Conservation (phyloP, 2,329 filamentous ascomycete species). For the Trichophaea hybrida region DNA sequence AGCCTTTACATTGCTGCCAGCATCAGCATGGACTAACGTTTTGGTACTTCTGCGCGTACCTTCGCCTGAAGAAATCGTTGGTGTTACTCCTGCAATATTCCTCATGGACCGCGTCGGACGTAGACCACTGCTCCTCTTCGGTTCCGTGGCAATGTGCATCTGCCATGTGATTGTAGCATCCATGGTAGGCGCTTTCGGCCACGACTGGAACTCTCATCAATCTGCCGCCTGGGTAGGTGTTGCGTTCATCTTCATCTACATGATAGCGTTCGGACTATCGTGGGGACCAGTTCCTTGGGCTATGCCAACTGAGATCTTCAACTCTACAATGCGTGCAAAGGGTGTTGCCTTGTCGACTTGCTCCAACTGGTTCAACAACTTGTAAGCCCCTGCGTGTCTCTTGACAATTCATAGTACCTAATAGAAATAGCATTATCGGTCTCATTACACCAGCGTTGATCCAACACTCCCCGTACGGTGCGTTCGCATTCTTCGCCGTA, state of each 20-base stretch:
- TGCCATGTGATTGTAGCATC: constrained; percentile 39
- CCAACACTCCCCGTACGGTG: constrained; percentile 41
- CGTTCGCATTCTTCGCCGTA: constrained; percentile 46
- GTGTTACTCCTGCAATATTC: constrained; percentile 37
- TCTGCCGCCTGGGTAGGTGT: constrained; percentile 41
- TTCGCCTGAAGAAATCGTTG: constrained; percentile 33
- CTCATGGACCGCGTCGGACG: constrained; percentile 39
- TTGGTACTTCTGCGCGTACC: not conserved
- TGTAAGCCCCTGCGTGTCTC: constrained; percentile 32
- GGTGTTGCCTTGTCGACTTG: constrained; percentile 50
- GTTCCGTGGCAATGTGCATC: constrained; percentile 35
- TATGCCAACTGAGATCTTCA: constrained; percentile 46
- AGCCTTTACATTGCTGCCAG: not conserved
- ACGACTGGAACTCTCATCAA: constrained; percentile 38
- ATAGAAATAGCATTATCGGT: constrained; percentile 32
- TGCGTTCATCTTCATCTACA: constrained; percentile 46
- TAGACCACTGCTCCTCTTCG: constrained; percentile 35
- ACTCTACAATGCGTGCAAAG: constrained; percentile 45
- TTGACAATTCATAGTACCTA: not conserved
- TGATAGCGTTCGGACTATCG: constrained; percentile 46
- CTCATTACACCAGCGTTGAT: constrained; percentile 52
- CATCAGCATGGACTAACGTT: not conserved
- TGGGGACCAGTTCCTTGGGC: constrained; percentile 43
- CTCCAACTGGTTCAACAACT: constrained; percentile 51
- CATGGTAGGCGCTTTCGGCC: constrained; percentile 39